Evolutionary conservation across 2,329 filamentous ascomycete species (phyloP).

Genomic region (Fusarium devonianum): DNA sequence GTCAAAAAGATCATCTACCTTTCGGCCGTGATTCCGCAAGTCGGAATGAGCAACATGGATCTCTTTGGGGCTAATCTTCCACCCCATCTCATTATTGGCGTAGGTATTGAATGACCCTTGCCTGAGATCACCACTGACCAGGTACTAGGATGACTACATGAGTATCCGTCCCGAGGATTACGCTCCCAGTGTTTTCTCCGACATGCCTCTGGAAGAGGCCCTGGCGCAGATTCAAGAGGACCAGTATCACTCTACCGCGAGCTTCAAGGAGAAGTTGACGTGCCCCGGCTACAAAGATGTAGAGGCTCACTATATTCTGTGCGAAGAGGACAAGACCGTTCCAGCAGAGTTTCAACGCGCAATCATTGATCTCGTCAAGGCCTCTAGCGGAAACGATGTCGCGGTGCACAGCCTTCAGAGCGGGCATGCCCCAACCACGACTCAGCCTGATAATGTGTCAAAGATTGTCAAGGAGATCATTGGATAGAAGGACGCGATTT

Average conservation of each 20-base stretch:
- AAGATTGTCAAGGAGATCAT: slow-evolving; percentile 15
- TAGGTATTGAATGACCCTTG: not conserved
- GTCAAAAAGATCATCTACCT: slow-evolving; percentile 18
- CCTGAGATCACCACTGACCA: not conserved
- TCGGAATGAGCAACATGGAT: slow-evolving; percentile 3
- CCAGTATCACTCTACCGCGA: slow-evolving; percentile 16
- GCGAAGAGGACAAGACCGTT: slow-evolving; percentile 16
- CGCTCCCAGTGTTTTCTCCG: slow-evolving; percentile 9
- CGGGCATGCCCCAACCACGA: slow-evolving; percentile 7
- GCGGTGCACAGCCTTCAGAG: not conserved
- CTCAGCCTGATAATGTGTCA: slow-evolving; percentile 10
- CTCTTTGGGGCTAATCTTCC: slow-evolving; percentile 9
- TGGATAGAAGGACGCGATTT: not conserved
- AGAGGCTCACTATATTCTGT: slow-evolving; percentile 24
- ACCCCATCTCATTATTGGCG: not conserved
- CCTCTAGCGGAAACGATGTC: slow-evolving; percentile 3
- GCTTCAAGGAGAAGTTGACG: slow-evolving; percentile 22
- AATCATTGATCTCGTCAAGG: slow-evolving; percentile 18
- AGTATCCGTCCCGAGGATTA: not conserved
- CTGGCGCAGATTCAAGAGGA: slow-evolving; percentile 8
- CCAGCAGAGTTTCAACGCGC: slow-evolving; percentile 1
- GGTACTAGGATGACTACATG: slow-evolving; percentile 13
- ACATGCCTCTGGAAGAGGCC: slow-evolving; percentile 11
- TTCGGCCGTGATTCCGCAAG: slow-evolving; percentile 11
- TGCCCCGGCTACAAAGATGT: slow-evolving; percentile 30